A percentile compares a stretch with the other conserved stretches of the same genome.
Conservation (phyloP, 1,284 basidiomycete species). For the Hemileccinum hortonii region DNA sequence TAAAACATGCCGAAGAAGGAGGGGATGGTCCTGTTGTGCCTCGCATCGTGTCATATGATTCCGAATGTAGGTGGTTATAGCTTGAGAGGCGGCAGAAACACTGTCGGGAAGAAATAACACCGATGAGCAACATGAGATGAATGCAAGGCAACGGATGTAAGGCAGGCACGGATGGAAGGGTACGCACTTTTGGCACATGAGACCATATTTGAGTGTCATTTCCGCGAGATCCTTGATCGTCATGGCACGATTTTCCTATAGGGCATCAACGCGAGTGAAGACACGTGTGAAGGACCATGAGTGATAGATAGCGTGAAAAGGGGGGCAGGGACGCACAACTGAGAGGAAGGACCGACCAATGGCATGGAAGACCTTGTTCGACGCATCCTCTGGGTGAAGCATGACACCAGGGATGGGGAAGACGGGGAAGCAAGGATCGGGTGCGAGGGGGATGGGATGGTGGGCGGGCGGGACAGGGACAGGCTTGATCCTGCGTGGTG, state of each 20-base stretch:
- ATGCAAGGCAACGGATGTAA: slow-evolving; percentile 13
- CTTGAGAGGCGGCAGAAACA: slow-evolving; percentile 71
- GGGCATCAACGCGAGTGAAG: slow-evolving; percentile 1
- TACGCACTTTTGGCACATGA: slow-evolving; percentile 72
- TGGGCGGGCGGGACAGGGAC: slow-evolving; percentile 23
- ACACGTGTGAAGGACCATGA: slow-evolving; percentile 14
- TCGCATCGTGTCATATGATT: slow-evolving; percentile 70
- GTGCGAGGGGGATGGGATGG: slow-evolving; percentile 12
- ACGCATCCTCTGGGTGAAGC: slow-evolving; percentile 69
- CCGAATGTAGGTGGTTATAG: slow-evolving; percentile 76
- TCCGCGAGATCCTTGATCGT: slow-evolving; percentile 80
- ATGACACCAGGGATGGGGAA: slow-evolving; percentile 63
- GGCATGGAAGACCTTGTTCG: slow-evolving; percentile 66
- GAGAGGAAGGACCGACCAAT: slow-evolving; percentile 69
- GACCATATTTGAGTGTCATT: slow-evolving; percentile 59
- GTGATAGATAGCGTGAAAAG: slow-evolving; percentile 14
- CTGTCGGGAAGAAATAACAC: slow-evolving; percentile 35
- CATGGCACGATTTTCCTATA: slow-evolving; percentile 73
- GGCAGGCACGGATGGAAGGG: slow-evolving; percentile 9
- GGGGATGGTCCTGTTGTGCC: slow-evolving; percentile 64
- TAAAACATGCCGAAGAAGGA: slow-evolving; percentile 67
- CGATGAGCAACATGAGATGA: slow-evolving; percentile 17
- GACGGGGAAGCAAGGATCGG: slow-evolving; percentile 19
- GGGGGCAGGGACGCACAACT: slow-evolving; percentile 50
- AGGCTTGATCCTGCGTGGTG: slow-evolving; percentile 40